Conservation (phyloP, 2,329 filamentous ascomycete genomes). For the Fusarium avenaceum region DNA sequence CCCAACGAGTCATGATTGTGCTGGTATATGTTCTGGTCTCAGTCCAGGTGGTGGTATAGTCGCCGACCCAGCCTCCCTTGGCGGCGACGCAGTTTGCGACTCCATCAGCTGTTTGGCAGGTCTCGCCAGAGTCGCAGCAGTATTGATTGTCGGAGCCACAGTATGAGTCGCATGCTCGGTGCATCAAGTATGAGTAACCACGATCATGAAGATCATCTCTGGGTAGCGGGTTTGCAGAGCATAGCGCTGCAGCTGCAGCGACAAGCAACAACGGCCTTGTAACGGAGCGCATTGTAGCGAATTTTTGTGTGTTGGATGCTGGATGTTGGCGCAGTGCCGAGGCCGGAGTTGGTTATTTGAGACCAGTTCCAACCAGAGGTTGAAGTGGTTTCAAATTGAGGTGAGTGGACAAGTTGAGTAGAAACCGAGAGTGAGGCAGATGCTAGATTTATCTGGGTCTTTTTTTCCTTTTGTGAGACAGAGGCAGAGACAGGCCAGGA, state of each 20-base stretch:
- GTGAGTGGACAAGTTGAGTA: conserved; percentile 10
- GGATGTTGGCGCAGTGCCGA: conserved; percentile 19
- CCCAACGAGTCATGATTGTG: conserved; percentile 66
- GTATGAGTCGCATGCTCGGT: conserved; percentile 63
- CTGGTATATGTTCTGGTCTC: conserved; percentile 72
- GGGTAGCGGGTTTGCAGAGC: conserved; percentile 63
- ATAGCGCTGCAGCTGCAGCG: conserved; percentile 49
- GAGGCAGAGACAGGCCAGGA: conserved; percentile 22
- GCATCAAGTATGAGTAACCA: conserved; percentile 66
- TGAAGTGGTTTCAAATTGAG: conserved; percentile 24
- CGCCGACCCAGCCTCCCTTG: conserved; percentile 52
- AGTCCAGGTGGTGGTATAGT: conserved; percentile 71
- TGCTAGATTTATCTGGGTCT: conserved; percentile 31
- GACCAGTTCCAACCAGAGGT: conserved; percentile 30
- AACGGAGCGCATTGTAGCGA: conserved; percentile 45
- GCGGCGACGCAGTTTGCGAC: conserved; percentile 64
- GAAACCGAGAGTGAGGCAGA: conserved; percentile 1
- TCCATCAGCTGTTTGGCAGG: conserved; percentile 65
- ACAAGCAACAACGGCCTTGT: conserved; percentile 56
- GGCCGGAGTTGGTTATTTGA: conserved; percentile 21
- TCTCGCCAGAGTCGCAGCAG: conserved; percentile 65
- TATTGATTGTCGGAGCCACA: conserved; percentile 69
- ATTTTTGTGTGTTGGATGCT: conserved; percentile 14
- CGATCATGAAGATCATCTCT: conserved; percentile 62
- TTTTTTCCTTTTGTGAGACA: conserved; percentile 30